A percentile compares a stretch with the other conserved stretches of the same genome.
phyloP scores from a whole-genome alignment of 345 rosid species.

The Xanthoceras sorbifolium region DNA sequence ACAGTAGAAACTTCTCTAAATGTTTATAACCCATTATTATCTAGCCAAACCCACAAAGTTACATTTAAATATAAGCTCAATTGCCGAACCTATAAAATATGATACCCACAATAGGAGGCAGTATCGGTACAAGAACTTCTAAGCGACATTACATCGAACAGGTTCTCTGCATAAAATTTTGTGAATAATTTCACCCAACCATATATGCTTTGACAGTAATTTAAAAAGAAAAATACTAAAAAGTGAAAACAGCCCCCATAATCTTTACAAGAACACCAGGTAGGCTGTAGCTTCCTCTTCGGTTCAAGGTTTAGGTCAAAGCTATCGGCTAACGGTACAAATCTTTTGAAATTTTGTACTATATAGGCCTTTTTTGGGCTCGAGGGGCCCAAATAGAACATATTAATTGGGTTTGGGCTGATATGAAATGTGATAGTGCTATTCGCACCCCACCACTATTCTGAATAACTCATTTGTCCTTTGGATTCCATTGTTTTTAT shows the following conservation, averaged over 20 bases:
- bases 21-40: slow-evolving; percentile 25
- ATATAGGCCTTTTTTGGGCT: background rate
- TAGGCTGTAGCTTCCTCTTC: too few species aligned
- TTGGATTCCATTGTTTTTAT: too few species aligned
- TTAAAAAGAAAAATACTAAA: background rate
- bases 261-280: too few species aligned
- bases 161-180: background rate
- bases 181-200: background rate
- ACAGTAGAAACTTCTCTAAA: slow-evolving; percentile 11
- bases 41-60: background rate
- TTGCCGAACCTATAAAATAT: background rate
- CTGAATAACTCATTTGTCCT: too few species aligned
- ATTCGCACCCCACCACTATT: too few species aligned
- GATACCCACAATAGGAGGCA: background rate
- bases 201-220: background rate
- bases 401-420: background rate
- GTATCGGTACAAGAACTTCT: background rate
- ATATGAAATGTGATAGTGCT: too few species aligned
- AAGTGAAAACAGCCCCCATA: background rate
- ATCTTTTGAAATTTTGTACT: slow-evolving; percentile 3
- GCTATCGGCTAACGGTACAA: slow-evolving; percentile 2
- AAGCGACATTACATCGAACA: slow-evolving; percentile 15
- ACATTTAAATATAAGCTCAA: background rate
- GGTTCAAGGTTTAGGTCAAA: too few species aligned
- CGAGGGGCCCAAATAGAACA: background rate